These are phyloP conservation scores for Fomes fomentarius DNA, from an alignment of 1,284 basidiomycete genomes.

Conservation along the genomic window DNA sequence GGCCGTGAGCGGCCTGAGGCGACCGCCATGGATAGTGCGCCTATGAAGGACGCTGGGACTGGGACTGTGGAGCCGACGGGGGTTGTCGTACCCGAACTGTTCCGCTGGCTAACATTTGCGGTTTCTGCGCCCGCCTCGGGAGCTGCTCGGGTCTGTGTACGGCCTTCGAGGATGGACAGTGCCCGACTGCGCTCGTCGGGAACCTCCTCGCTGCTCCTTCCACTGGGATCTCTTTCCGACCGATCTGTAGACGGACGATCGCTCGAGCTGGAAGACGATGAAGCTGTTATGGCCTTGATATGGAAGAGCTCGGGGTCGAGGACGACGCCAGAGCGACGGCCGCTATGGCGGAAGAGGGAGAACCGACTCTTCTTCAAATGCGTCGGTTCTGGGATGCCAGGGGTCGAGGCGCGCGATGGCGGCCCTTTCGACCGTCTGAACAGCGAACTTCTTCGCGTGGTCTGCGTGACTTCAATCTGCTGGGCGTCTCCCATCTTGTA, in stretches of 20 bases:
- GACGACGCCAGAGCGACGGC: constrained; percentile 3
- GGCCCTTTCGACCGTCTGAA: background rate
- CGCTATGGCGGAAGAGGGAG: constrained; percentile 15
- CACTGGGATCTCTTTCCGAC: too few species aligned
- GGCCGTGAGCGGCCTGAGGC: constrained; percentile 9
- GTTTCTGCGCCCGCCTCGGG: background rate
- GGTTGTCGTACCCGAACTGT: constrained; percentile 1
- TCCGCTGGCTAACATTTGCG: background rate
- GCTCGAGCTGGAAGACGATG: background rate
- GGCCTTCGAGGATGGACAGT: constrained; percentile 21
- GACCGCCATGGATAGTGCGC: background rate
- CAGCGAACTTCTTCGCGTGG: background rate
- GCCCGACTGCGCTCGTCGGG: constrained; percentile 15
- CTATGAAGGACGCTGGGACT: background rate
- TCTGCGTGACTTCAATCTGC: background rate
- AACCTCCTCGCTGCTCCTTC: constrained; percentile 1
- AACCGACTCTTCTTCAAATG: constrained; percentile 11
- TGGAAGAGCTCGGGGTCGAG: constrained; percentile 5
- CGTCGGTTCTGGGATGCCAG: background rate
- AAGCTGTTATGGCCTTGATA: background rate
- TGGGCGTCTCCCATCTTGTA: background rate
- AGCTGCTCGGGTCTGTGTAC: background rate
- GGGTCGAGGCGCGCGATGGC: background rate
- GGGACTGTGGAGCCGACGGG: constrained; percentile 1
- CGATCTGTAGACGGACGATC: background rate